Evolutionary conservation across 441 rosid species (phyloP), one percentile per base, ranked within the genome.

Genomic region (Erodium trifolium): DNA sequence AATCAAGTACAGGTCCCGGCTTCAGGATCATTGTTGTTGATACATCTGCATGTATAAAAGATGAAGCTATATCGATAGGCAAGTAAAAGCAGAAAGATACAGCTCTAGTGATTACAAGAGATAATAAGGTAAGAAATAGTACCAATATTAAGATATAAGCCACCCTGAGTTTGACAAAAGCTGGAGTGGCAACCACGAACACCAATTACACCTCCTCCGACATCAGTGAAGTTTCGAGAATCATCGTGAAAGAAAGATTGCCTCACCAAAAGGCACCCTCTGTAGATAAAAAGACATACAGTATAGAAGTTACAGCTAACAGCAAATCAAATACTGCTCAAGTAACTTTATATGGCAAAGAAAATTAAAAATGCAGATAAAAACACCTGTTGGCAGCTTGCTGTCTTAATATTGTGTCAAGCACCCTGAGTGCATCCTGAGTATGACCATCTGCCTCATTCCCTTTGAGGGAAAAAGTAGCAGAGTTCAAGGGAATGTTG

Each of bases 231-330:
- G 75, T 77, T 82, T 70, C 71, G 70, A 43, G 80, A 68, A 77
- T 88, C 85, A 49, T 81, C 84, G 41, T 81, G 84, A 77, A 94
- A 94, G 79, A 88, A 94, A 16, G 99, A 88, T 72, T 92, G 99
- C 70, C 89, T 82, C 17, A 92, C 94, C 81, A 94, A 76, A 76
- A 93, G 93, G 74, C 97, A 93, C 19, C 90, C 97, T 79, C 98
- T 91, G 80, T 47, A 67, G 39, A 80, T 66, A 31, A 66, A 76
- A 70, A 51, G 73, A 14, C 76, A 29, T 63, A 37, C 53, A 51
- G 17, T 43, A 66, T 69, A 68, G 60, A 68, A 68, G 17, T 4
- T 60, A 31, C 19, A 57, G 59, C 57, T 65, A 60, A 59, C 45
- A 71, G 51, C 51, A 65, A 72, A 17, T 65, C 29, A 67, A 37